Base-by-base conservation (phyloP, 225 moss, liverwort and hornwort genomes). In the Physcomitrellopsis africana region DNA sequence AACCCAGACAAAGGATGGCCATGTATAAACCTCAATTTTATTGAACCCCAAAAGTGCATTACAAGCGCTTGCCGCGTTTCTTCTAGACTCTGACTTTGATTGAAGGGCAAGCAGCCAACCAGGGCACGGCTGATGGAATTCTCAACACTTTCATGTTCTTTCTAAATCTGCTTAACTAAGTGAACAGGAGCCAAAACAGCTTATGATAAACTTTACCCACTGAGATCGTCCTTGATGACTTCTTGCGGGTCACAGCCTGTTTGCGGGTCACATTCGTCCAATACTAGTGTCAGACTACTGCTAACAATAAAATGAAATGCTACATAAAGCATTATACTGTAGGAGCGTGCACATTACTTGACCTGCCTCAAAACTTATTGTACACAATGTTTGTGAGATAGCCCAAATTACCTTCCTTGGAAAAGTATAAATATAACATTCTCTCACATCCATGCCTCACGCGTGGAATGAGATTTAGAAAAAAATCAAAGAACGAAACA, bases 131-230 rank as follows among this genome's bases (percentile, higher is more conserved):
- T 95, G 81, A 95, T 86, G 72, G 97, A 99, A 85, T 99, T 94
- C 82, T 99, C 97, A 89, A 99, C 94, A 84, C 79, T 89, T 85
- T 94, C 94, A 79, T 99, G 95, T 67, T 99, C 97, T 83, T 99
- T 94, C 97, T 92, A 95, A 72, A 95, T 84, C 74, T 93, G 93
- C 72, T 99, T 93, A 75, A 93, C 92, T 74, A 90, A 61, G 63
- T 99, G 97, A 70, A 92, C 89, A 67, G 97, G 94, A 42, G 92
- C 92, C 68, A 99, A 85, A 47, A 95, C 74, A 77, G 97, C 97
- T 89, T 94, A 78, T 99, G 97, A 77, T 93, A 94, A 53, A 93
- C 97, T 79, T 94, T 94, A 72, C 97, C 93, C 76, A 94, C 91
- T 90, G 90, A 84, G 49, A 94, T 93, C 94, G 92, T 99, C 89